phyloP scores from a whole-genome alignment of 1,284 basidiomycete species.

The Leccinum angustisporum region DNA sequence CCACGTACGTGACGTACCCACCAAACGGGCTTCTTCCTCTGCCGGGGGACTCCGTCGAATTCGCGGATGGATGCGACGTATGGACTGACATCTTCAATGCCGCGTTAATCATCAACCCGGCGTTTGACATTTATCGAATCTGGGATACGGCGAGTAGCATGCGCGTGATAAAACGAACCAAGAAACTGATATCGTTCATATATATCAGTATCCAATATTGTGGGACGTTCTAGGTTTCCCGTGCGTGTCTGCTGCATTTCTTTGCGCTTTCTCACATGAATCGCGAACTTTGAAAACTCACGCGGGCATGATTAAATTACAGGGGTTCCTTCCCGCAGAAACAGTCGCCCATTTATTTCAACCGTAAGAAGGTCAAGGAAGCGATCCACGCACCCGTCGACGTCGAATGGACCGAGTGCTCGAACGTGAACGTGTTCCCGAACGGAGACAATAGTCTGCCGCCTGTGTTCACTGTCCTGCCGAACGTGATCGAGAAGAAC shows the following conservation, averaged over 20 bases:
- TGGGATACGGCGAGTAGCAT: slow-evolving; percentile 55
- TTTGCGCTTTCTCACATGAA: neutral
- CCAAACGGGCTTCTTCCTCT: slow-evolving; percentile 58
- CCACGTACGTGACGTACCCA: slow-evolving; percentile 66
- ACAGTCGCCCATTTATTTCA: neutral
- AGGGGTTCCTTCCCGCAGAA: neutral
- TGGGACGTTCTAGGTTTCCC: neutral
- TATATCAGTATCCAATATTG: slow-evolving; percentile 35
- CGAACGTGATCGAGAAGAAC: slow-evolving; percentile 75
- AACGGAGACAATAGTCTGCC: slow-evolving; percentile 60
- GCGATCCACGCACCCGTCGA: slow-evolving; percentile 71
- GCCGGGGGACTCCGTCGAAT: slow-evolving; percentile 48
- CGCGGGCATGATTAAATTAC: neutral
- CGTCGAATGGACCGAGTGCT: slow-evolving; percentile 65
- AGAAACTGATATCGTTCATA: neutral
- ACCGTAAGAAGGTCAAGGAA: slow-evolving; percentile 43
- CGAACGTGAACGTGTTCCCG: slow-evolving; percentile 59
- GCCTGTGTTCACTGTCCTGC: slow-evolving; percentile 61
- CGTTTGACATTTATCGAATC: slow-evolving; percentile 74
- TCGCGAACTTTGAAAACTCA: neutral
- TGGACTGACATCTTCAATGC: slow-evolving; percentile 64
- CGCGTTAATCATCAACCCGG: slow-evolving; percentile 64
- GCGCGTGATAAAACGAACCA: neutral
- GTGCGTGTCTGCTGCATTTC: neutral
- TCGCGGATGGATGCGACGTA: slow-evolving; percentile 57